These are phyloP conservation scores for Silene coronaria DNA, from an alignment of 179 eudicot species.

Conservation along the genomic window DNA sequence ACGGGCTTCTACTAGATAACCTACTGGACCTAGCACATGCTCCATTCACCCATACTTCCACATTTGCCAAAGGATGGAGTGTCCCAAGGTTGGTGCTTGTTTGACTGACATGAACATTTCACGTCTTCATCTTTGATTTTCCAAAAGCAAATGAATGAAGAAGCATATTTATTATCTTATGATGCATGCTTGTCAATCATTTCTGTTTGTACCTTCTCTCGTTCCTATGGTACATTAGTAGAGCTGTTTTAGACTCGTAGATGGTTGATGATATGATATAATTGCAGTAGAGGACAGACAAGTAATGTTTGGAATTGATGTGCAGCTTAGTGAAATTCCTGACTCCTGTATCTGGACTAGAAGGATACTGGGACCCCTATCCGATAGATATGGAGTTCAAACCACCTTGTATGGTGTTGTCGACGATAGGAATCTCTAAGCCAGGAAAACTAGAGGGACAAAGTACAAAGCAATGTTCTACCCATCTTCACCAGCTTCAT, in stretches of 20 bases:
- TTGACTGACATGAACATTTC: neutral
- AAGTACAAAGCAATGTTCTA: slow-evolving; percentile 69
- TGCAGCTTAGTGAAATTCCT: slow-evolving; percentile 88
- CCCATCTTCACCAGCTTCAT: slow-evolving; percentile 96
- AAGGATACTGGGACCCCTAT: slow-evolving; percentile 96
- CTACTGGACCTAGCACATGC: slow-evolving; percentile 97
- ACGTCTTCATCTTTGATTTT: neutral
- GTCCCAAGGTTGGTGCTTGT: slow-evolving; percentile 63
- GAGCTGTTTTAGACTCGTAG: neutral
- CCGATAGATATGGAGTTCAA: slow-evolving; percentile 96
- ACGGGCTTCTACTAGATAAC: slow-evolving; percentile 87
- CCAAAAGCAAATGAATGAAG: neutral
- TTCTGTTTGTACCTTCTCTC: neutral
- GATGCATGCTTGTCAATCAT: neutral
- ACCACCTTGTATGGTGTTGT: slow-evolving; percentile 92
- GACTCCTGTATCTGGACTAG: slow-evolving; percentile 79
- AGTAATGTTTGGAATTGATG: slow-evolving; percentile 6
- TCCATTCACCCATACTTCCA: slow-evolving; percentile 92
- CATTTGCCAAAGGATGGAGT: slow-evolving; percentile 95
- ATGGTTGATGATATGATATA: neutral
- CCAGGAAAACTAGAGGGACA: slow-evolving; percentile 95
- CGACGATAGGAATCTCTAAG: slow-evolving; percentile 92
- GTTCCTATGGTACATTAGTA: neutral
- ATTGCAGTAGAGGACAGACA: neutral
- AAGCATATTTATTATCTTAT: too few species aligned